Evolutionary conservation across 306 rosid species (phyloP), one percentile per base, ranked within the genome.

Genomic region (Ormosia emarginata): DNA sequence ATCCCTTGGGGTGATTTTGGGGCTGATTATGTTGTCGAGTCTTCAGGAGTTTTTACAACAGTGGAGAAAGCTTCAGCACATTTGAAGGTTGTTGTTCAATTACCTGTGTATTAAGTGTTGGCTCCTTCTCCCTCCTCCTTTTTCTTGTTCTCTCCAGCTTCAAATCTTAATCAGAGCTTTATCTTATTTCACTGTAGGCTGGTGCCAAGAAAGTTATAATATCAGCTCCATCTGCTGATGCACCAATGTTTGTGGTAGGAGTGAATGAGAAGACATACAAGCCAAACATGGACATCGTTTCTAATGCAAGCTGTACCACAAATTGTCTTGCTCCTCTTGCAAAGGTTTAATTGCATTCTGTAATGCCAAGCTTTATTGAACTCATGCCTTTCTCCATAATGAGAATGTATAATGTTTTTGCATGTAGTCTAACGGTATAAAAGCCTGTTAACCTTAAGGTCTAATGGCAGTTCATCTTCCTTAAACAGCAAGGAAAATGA

Each of bases 291-390:
- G 95, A 95, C 78, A 79, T 95, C 40, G 98, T 95, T 79, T 95
- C 99, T 43, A 95, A 95, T 85, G 99, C 99, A 77, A 95, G 99
- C 86, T 95, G 99, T 86, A 95, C 99, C 33, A 95, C 99, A 17
- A 95, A 95, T 83, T 95, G 98, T 80, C 99, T 95, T 81, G 99
- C 99, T 82, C 99, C 99, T 68, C 91, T 95, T 69, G 99, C 99
- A 79, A 95, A 95, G 98, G 99, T 93, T 76, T 63, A 85, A 56
- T 82, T 77, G 36, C 80, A 80, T 79, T 3, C 13, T 44, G 18
- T 62, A 37, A 68, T 59, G 33, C 44, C 13, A 24, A 17, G 50
- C 44, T 67, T 81, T 75, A 77, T 50, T 62, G 15, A 76, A 65
- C 29, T 4, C 2, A 6, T 67, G 71, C 7, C 9, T 34, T 66